Conservation (phyloP, 1,284 basidiomycete genomes). For the Moesziomyces globuligerus region DNA sequence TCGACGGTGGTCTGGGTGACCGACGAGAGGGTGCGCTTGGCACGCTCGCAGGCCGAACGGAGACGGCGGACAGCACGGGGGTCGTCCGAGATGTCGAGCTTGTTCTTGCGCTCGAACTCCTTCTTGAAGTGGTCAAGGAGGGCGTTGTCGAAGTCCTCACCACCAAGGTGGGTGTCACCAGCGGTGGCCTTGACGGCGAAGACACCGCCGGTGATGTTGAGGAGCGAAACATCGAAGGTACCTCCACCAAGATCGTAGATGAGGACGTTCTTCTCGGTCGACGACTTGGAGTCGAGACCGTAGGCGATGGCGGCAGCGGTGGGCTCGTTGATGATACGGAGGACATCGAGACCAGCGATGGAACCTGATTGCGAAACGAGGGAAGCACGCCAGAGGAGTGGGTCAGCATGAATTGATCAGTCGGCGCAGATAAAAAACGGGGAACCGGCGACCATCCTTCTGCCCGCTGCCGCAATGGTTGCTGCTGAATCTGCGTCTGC, state of each 20-base stretch:
- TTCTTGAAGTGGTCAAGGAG: slow-evolving; percentile 84
- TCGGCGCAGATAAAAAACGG: not conserved
- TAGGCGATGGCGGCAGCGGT: slow-evolving; percentile 70
- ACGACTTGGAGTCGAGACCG: slow-evolving; percentile 72
- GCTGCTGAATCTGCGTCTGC: slow-evolving; percentile 6
- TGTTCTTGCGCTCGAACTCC: slow-evolving; percentile 78
- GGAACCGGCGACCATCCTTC: not conserved
- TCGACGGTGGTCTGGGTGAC: slow-evolving; percentile 98
- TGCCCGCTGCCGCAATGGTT: too few relatives aligned
- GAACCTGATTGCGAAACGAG: slow-evolving; percentile 67
- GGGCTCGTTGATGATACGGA: slow-evolving; percentile 77
- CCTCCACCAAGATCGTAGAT: slow-evolving; percentile 99
- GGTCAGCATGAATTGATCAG: slow-evolving; percentile 3
- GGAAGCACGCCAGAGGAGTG: not conserved
- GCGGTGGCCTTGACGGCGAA: slow-evolving; percentile 76
- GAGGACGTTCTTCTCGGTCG: slow-evolving; percentile 88
- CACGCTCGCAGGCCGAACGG: slow-evolving; percentile 96
- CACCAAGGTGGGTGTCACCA: slow-evolving; percentile 74
- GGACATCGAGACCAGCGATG: slow-evolving; percentile 76
- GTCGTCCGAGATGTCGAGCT: slow-evolving; percentile 93
- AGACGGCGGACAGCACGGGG: slow-evolving; percentile 94
- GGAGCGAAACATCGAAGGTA: slow-evolving; percentile 76
- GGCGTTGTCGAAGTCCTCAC: slow-evolving; percentile 98
- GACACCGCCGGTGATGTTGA: slow-evolving; percentile 75
- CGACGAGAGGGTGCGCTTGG: slow-evolving; percentile 96